These are phyloP conservation scores for Ustilago trichophora DNA, from an alignment of 1,284 basidiomycete species.

Conservation along the genomic window DNA sequence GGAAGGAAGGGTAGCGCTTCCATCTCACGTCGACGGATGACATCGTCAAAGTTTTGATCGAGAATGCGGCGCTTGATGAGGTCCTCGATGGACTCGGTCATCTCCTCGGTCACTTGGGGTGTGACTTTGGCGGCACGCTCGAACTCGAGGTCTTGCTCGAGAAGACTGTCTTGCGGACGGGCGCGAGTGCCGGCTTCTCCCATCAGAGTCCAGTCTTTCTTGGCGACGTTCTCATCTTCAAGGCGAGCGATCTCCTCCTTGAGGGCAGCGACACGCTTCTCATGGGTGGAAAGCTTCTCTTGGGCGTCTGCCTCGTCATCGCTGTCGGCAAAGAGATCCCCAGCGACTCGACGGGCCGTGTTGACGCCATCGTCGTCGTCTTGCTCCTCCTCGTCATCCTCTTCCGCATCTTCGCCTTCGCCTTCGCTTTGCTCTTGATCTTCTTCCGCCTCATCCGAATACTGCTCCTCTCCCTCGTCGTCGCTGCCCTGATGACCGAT, in stretches of 20 bases:
- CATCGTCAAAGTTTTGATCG: constrained; percentile 88
- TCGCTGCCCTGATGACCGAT: constrained; percentile 37
- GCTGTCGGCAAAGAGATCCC: constrained; percentile 71
- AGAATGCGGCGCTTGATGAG: constrained; percentile 89
- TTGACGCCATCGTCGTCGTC: constrained; percentile 60
- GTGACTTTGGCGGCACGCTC: constrained; percentile 85
- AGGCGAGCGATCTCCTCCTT: constrained; percentile 71
- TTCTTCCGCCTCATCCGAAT: no score
- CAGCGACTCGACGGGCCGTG: constrained; percentile 70
- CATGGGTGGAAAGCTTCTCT: constrained; percentile 69
- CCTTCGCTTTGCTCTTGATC: no score
- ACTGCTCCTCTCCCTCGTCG: no score
- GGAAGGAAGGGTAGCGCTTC: constrained; percentile 82
- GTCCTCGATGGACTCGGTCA: constrained; percentile 83
- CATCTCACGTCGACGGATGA: constrained; percentile 79
- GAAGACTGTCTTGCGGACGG: constrained; percentile 87
- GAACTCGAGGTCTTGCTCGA: constrained; percentile 95
- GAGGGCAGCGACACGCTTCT: constrained; percentile 70
- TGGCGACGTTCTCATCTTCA: constrained; percentile 71
- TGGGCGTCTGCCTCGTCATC: constrained; percentile 67
- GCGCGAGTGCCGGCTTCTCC: constrained; percentile 85
- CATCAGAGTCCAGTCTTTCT: constrained; percentile 87
- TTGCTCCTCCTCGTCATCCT: no score
- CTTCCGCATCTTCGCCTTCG: constrained; percentile 45
- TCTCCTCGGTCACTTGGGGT: constrained; percentile 89